Percentiles rank a stretch among this genome's conserved stretches.
phyloP scores from a whole-genome alignment of 2,329 filamentous ascomycete genomes.

The Hypomyces rosellus region DNA sequence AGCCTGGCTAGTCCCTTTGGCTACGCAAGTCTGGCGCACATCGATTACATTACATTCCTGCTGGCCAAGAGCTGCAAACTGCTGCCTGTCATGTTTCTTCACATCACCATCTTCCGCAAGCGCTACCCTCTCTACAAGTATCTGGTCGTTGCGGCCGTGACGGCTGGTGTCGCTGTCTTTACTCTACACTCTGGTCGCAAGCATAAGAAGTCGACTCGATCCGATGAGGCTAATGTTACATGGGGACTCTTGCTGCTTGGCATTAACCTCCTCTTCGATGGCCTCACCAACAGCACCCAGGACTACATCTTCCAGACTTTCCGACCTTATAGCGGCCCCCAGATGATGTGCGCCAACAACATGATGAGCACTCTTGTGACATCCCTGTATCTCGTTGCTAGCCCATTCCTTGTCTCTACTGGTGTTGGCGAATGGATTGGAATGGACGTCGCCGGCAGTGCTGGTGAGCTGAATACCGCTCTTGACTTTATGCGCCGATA shows the following conservation, averaged over 20 bases:
- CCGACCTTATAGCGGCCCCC: slow-evolving; percentile 76
- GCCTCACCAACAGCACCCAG: slow-evolving; percentile 92
- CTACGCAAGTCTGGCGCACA: slow-evolving; percentile 84
- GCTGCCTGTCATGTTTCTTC: slow-evolving; percentile 95
- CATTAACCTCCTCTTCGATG: slow-evolving; percentile 91
- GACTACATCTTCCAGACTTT: slow-evolving; percentile 85
- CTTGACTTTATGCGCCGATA: slow-evolving; percentile 73
- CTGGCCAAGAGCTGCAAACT: slow-evolving; percentile 98
- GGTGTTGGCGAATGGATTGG: slow-evolving; percentile 58
- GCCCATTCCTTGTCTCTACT: slow-evolving; percentile 71
- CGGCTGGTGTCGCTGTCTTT: slow-evolving; percentile 87
- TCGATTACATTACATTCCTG: slow-evolving; percentile 97
- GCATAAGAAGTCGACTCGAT: slow-evolving; percentile 39
- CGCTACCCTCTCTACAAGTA: slow-evolving; percentile 96
- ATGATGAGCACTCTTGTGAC: slow-evolving; percentile 78
- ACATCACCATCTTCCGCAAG: slow-evolving; percentile 84
- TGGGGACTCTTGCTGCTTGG: slow-evolving; percentile 80
- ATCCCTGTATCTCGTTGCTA: slow-evolving; percentile 65
- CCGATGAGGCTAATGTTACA: slow-evolving; percentile 52
- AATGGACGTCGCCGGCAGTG: slow-evolving; percentile 56
- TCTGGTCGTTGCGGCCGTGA: slow-evolving; percentile 84
- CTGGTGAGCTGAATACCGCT: slow-evolving; percentile 75
- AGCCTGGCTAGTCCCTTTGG: slow-evolving; percentile 92
- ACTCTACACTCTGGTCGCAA: slow-evolving; percentile 71
- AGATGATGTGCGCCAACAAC: slow-evolving; percentile 99